Evolutionary conservation across 2,329 filamentous ascomycete genomes (phyloP).

Genomic region (Neofusicoccum kwambonambiense): DNA sequence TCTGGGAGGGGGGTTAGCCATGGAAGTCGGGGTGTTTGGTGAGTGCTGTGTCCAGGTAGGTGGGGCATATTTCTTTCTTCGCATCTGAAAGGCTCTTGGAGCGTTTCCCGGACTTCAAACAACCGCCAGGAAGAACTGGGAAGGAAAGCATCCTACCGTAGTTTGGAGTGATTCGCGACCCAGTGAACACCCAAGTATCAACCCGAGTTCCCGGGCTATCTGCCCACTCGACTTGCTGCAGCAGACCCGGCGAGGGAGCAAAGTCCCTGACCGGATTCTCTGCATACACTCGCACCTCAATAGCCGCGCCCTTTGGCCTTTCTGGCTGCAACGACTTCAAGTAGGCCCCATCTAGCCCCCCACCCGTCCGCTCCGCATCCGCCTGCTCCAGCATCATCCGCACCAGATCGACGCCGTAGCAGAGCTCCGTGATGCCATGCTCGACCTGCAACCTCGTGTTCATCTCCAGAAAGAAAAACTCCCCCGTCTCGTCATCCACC

Average conservation of each 20-base stretch:
- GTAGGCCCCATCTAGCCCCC: constrained; percentile 43
- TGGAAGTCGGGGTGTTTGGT: background rate
- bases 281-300: constrained; percentile 57
- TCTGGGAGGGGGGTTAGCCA: constrained; percentile 30
- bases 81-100: too few species aligned
- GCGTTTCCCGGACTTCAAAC: too few species aligned
- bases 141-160: constrained; percentile 41
- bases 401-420: constrained; percentile 55
- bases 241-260: constrained; percentile 57
- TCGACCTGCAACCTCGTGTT: constrained; percentile 60
- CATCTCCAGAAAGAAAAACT: constrained; percentile 70
- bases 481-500: constrained; percentile 73
- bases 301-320: constrained; percentile 48
- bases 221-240: constrained; percentile 60
- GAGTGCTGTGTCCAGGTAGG: background rate
- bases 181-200: constrained; percentile 63
- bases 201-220: constrained; percentile 51
- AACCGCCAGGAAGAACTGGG: constrained; percentile 3
- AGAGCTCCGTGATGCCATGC: constrained; percentile 58
- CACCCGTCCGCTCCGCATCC: constrained; percentile 48
- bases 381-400: constrained; percentile 58
- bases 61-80: too few species aligned
- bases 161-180: constrained; percentile 56
- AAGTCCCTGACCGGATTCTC: constrained; percentile 61
- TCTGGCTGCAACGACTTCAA: constrained; percentile 45